Conservation (phyloP, 345 rosid genomes). For the Excoecaria agallocha region DNA sequence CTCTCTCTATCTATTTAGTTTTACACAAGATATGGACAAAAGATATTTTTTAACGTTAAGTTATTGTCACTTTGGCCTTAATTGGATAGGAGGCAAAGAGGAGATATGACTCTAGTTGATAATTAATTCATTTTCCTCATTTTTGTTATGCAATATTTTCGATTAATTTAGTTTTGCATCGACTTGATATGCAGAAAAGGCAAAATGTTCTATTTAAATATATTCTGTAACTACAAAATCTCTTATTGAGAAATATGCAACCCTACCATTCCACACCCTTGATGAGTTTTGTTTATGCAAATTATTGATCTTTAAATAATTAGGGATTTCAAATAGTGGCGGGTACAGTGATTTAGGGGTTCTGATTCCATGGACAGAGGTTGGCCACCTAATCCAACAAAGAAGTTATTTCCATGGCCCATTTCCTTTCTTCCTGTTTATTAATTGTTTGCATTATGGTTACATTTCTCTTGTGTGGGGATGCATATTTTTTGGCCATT, state of each 20-base stretch:
- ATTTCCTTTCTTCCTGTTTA: background rate
- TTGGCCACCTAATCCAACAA: constrained; percentile 40
- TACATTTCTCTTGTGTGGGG: background rate
- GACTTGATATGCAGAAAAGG: too few species aligned
- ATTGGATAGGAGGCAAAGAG: too few species aligned
- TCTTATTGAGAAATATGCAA: too few species aligned
- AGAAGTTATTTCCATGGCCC: background rate
- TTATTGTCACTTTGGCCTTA: background rate
- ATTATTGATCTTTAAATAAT: background rate
- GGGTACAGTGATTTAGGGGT: constrained; percentile 25
- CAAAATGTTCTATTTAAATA: too few species aligned
- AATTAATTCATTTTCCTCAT: background rate
- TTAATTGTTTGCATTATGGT: too few species aligned
- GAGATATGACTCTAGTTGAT: background rate
- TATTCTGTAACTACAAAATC: too few species aligned
- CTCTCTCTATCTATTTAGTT: background rate
- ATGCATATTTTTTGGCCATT: background rate
- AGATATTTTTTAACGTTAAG: background rate
- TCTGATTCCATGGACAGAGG: constrained; percentile 21
- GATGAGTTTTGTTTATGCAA: too few species aligned
- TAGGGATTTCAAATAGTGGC: constrained; percentile 32
- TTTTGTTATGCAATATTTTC: background rate
- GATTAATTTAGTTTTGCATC: too few species aligned
- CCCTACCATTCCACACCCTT: too few species aligned
- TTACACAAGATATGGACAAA: background rate